Conservation (phyloP, 2,329 filamentous ascomycete species). For the Aaosphaeria pasadenensis region DNA sequence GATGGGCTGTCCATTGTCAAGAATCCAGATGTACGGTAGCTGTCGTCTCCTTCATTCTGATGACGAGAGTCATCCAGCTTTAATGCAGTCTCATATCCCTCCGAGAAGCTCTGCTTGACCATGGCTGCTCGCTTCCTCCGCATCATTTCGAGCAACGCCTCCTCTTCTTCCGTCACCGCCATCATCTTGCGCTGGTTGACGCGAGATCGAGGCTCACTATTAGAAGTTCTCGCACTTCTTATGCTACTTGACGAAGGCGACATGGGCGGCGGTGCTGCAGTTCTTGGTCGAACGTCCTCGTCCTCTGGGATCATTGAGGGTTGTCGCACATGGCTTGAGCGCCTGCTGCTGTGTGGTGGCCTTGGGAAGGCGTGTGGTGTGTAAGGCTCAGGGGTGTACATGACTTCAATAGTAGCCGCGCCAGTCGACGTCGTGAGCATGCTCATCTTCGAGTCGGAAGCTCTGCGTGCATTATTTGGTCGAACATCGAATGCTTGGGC, state of each 20-base stretch:
- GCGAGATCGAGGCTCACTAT: conserved; percentile 28
- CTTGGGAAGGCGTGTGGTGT: conserved; percentile 15
- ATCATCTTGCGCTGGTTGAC: conserved; percentile 38
- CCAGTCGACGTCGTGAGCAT: conserved; percentile 31
- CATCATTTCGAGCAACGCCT: conserved; percentile 49
- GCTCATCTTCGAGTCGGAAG: conserved; percentile 31
- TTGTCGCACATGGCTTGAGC: conserved; percentile 32
- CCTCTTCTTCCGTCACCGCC: conserved; percentile 50
- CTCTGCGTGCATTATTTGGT: conserved; percentile 15
- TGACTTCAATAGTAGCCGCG: conserved; percentile 39
- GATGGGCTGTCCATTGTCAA: conserved; percentile 20
- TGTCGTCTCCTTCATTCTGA: too few relatives aligned
- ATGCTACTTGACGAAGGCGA: conserved; percentile 28
- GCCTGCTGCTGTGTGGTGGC: conserved; percentile 13
- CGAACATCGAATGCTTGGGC: conserved; percentile 36
- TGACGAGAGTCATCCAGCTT: conserved; percentile 20
- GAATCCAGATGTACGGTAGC: conserved; percentile 23
- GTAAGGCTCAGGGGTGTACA: conserved; percentile 34
- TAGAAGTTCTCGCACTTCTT: conserved; percentile 28
- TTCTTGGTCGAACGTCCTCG: conserved; percentile 25
- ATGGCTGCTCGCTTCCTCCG: conserved; percentile 48
- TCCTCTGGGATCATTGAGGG: conserved; percentile 38
- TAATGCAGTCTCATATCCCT: conserved; percentile 35
- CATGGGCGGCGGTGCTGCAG: conserved; percentile 16
- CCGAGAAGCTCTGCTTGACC: conserved; percentile 39